phyloP scores from a whole-genome alignment of 2,329 filamentous ascomycete genomes.

The Clarireedia paspali region DNA sequence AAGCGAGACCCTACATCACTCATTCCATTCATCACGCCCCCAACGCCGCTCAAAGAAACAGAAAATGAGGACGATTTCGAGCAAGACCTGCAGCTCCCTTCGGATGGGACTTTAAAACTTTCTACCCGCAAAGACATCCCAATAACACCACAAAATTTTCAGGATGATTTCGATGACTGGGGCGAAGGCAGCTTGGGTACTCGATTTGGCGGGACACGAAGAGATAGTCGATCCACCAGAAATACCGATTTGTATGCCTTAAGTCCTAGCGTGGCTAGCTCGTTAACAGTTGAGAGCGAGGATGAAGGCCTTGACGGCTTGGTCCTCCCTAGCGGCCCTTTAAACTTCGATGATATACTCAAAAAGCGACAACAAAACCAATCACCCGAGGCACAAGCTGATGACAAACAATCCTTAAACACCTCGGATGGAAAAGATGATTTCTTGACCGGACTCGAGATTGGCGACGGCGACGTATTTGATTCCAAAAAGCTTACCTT shows the following conservation, averaged over 20 bases:
- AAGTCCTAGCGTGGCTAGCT: slow-evolving; percentile 88
- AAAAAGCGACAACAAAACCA: slow-evolving; percentile 59
- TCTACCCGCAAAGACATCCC: slow-evolving; percentile 53
- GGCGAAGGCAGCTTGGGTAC: slow-evolving; percentile 89
- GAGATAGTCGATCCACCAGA: slow-evolving; percentile 70
- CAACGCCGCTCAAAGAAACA: slow-evolving; percentile 40
- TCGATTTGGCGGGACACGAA: slow-evolving; percentile 76
- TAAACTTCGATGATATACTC: slow-evolving; percentile 75
- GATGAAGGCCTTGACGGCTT: slow-evolving; percentile 90
- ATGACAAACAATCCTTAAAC: slow-evolving; percentile 30
- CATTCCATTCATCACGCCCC: slow-evolving; percentile 46
- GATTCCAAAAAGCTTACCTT: slow-evolving; percentile 73
- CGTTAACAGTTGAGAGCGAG: slow-evolving; percentile 84
- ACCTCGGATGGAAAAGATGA: slow-evolving; percentile 50
- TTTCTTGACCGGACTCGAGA: slow-evolving; percentile 77
- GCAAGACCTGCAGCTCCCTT: slow-evolving; percentile 63
- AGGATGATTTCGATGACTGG: slow-evolving; percentile 84
- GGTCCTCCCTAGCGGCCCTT: slow-evolving; percentile 70
- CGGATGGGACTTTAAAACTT: slow-evolving; percentile 54
- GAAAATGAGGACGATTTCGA: slow-evolving; percentile 60
- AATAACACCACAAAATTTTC: slow-evolving; percentile 50
- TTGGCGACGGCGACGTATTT: slow-evolving; percentile 77
- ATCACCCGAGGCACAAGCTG: slow-evolving; percentile 43
- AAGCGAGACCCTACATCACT: slow-evolving; percentile 44
- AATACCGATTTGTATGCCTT: slow-evolving; percentile 84